These are phyloP conservation scores for Alternaria tenuissima DNA, from an alignment of 2,329 filamentous ascomycete species.

Conservation along the genomic window DNA sequence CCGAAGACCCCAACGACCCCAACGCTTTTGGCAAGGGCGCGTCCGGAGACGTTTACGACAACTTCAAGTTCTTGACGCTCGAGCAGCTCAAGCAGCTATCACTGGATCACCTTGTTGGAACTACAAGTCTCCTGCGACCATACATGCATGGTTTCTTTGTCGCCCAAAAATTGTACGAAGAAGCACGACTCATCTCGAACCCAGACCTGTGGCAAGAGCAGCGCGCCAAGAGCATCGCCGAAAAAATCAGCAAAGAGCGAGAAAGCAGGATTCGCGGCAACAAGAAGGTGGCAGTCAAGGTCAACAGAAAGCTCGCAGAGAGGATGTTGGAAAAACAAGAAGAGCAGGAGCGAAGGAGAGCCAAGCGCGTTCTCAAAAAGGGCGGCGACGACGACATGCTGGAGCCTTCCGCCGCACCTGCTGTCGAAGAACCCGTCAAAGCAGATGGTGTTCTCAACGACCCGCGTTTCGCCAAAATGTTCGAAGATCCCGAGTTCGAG, in stretches of 20 bases:
- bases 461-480: conserved; percentile 84
- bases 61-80: conserved; percentile 96
- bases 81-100: conserved; percentile 86
- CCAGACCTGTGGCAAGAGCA: conserved; percentile 95
- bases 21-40: conserved; percentile 63
- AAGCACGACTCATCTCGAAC: conserved; percentile 90
- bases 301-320: conserved; percentile 80
- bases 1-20: conserved; percentile 75
- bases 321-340: conserved; percentile 73
- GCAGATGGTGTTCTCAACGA: conserved; percentile 71
- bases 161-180: conserved; percentile 92
- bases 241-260: conserved; percentile 97
- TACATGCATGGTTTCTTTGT: conserved; percentile 99
- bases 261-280: conserved; percentile 90
- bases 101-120: conserved; percentile 87
- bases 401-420: conserved; percentile 35
- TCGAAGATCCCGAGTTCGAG: conserved; percentile 90
- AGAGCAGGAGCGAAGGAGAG: conserved; percentile 63
- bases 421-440: conserved; percentile 58
- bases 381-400: conserved; percentile 63
- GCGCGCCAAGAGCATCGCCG: conserved; percentile 86
- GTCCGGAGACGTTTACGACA: conserved; percentile 88
- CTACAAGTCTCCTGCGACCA: conserved; percentile 85
- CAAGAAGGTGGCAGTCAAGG: conserved; percentile 89
- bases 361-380: conserved; percentile 63